These are phyloP conservation scores for Brassica cretica DNA, from an alignment of 345 rosid species.

Conservation along the genomic window DNA sequence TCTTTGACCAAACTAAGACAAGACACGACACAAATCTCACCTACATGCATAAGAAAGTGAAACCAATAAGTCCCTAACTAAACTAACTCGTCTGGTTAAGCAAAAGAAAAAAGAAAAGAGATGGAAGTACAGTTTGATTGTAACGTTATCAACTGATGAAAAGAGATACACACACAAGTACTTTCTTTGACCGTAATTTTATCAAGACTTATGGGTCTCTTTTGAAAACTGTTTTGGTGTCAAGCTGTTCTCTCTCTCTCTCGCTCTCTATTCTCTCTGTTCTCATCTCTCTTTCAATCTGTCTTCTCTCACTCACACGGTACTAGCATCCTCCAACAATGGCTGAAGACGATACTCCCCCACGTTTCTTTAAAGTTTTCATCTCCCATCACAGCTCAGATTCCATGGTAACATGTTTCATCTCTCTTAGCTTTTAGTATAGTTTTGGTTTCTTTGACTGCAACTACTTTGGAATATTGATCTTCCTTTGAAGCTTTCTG, in stretches of 20 bases:
- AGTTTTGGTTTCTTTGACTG: not conserved
- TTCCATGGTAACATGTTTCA: conserved; percentile 3
- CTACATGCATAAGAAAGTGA: not conserved
- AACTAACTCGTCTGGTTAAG: not conserved
- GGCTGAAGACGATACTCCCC: not conserved
- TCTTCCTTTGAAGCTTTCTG: not conserved
- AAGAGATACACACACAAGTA: not conserved
- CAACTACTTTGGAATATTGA: not conserved
- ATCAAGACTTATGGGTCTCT: not conserved
- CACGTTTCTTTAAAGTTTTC: conserved; percentile 23
- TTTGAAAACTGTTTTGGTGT: not conserved
- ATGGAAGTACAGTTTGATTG: not conserved
- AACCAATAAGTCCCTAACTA: not conserved
- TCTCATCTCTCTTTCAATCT: not conserved
- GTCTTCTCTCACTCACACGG: not conserved
- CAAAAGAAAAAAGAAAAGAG: not conserved
- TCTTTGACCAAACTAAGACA: not conserved
- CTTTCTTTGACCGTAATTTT: not conserved
- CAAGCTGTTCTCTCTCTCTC: not conserved
- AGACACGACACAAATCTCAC: not conserved
- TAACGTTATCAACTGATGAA: not conserved
- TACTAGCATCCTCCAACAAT: not conserved
- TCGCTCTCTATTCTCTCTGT: not conserved
- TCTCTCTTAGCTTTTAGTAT: not conserved
- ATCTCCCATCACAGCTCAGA: conserved; percentile 12